Evolutionary conservation across 139 green algal species (phyloP).

Genomic region (Medakamo hakoo): DNA sequence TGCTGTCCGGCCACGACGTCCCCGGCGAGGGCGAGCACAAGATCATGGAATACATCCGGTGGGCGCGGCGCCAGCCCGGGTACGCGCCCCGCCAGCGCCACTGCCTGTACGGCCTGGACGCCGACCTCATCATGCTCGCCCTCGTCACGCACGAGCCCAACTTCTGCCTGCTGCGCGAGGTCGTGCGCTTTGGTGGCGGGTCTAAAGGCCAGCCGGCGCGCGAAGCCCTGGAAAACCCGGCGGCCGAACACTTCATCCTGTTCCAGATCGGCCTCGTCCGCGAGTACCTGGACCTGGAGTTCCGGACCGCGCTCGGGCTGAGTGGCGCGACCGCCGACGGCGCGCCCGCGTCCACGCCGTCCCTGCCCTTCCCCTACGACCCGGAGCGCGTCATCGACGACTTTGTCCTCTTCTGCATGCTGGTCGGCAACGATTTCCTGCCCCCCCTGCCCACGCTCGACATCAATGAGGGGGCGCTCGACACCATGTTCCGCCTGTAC

Average conservation of each 20-base stretch:
- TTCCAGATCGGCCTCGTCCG: constrained; percentile 81
- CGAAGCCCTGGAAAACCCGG: constrained; percentile 75
- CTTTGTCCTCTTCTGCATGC: constrained; percentile 89
- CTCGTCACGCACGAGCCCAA: constrained; percentile 92
- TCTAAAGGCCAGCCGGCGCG: constrained; percentile 56
- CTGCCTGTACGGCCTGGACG: constrained; percentile 92
- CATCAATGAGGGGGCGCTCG: constrained; percentile 75
- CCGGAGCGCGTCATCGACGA: constrained; percentile 84
- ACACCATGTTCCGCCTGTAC: constrained; percentile 80
- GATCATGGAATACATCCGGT: constrained; percentile 95
- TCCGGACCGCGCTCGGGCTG: constrained; percentile 15
- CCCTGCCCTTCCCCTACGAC: constrained; percentile 35
- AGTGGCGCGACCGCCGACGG: no score
- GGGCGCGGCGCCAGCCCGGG: constrained; percentile 17
- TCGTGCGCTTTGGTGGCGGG: constrained; percentile 30
- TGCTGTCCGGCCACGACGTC: constrained; percentile 79
- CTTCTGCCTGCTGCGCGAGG: constrained; percentile 87
- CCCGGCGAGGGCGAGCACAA: constrained; percentile 95
- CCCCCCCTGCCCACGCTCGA: constrained; percentile 75
- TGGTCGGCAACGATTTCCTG: constrained; percentile 93
- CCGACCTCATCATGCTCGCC: constrained; percentile 89
- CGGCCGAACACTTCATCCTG: constrained; percentile 78
- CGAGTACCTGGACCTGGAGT: constrained; percentile 79
- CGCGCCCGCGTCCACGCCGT: background rate
- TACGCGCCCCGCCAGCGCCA: constrained; percentile 59